Percentiles rank a stretch among this genome's conserved stretches.
These are phyloP conservation scores for Suillus paluster DNA, from an alignment of 768 basidiomycete species.

Conservation along the genomic window DNA sequence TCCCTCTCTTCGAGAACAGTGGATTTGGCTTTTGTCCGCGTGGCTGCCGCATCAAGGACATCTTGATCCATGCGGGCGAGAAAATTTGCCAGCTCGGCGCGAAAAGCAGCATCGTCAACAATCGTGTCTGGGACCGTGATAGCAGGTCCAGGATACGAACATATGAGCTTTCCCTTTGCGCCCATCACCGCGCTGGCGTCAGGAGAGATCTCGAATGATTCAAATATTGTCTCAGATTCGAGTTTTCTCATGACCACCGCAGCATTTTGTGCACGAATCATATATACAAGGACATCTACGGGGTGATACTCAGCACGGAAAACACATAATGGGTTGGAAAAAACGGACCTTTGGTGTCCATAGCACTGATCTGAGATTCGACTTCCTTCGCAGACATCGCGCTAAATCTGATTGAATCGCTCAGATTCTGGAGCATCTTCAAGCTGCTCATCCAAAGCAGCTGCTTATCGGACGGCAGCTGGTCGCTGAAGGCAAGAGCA, in stretches of 20 bases:
- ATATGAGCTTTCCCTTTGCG: conserved; percentile 45
- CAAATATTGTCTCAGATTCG: conserved; percentile 37
- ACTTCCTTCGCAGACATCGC: conserved; percentile 17
- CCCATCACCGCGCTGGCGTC: conserved; percentile 39
- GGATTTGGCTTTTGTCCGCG: conserved; percentile 41
- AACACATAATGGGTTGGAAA: neutral
- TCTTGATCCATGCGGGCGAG: conserved; percentile 41
- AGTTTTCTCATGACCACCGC: conserved; percentile 44
- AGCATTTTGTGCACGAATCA: conserved; percentile 52
- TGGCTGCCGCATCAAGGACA: conserved; percentile 32
- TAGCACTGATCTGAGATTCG: conserved; percentile 19
- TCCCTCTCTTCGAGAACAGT: conserved; percentile 28
- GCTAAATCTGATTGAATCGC: conserved; percentile 2
- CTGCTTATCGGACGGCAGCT: conserved; percentile 9
- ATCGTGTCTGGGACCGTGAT: conserved; percentile 37
- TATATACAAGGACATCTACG: conserved; percentile 43
- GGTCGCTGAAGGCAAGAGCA: conserved; percentile 21
- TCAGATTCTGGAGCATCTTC: conserved; percentile 36
- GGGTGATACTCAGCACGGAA: neutral
- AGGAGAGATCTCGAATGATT: conserved; percentile 52
- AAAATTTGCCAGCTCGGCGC: conserved; percentile 41
- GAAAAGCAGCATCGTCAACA: conserved; percentile 36
- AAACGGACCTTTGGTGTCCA: conserved; percentile 21
- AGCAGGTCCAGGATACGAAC: conserved; percentile 51
- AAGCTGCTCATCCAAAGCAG: conserved; percentile 35